Base-by-base conservation (phyloP, 495 filamentous ascomycete genomes). In the Viridothelium virens region DNA sequence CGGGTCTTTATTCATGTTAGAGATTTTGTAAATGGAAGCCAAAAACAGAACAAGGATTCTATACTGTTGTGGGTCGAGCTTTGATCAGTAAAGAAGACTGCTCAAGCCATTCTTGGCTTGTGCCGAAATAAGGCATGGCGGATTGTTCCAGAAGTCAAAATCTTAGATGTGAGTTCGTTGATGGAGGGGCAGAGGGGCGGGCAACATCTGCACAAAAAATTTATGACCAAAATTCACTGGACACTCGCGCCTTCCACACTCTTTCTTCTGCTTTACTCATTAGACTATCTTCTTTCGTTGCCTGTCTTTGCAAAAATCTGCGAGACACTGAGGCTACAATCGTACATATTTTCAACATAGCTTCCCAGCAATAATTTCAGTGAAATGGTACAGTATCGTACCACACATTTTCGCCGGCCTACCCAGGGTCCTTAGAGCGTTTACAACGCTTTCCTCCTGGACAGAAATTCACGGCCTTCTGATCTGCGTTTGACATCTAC, bases 41-140 rank as follows among this genome's bases (percentile, higher is more conserved):
- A 73, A 65, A 59, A 39, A 56, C 38, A 34, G 63, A 14, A 34
- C 2, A 16, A 25, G 25, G 25, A 3, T 34, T 61, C 74, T 82
- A 66, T 83, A 88, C 86, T 11, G 83, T 83, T 10, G 83, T 84
- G 6, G 86, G 86, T 56, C 85, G 84, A 62, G 86, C 85, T 73
- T 87, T 77, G 50, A 88, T 76, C 38, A 89, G 80, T 39, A 86
- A 77, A 3, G 79, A 77, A 1, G 86, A 87, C 72, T 88, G 84
- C 69, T 85, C 80, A 66, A 87, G 80, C 82, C 82, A 89, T 70
- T 83, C 79, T 74, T 86, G 80, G 68, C 80, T 80, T 48, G 84
- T 86, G 6, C 80, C 71, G 61, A 88, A 78, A 75, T 83, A 82
- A n/a, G 84, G 82, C 86, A 89, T 88, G 16, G 46, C 73, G 59